phyloP scores from a whole-genome alignment of 2,329 filamentous ascomycete genomes.

The Reticulascus tulasneorum region DNA sequence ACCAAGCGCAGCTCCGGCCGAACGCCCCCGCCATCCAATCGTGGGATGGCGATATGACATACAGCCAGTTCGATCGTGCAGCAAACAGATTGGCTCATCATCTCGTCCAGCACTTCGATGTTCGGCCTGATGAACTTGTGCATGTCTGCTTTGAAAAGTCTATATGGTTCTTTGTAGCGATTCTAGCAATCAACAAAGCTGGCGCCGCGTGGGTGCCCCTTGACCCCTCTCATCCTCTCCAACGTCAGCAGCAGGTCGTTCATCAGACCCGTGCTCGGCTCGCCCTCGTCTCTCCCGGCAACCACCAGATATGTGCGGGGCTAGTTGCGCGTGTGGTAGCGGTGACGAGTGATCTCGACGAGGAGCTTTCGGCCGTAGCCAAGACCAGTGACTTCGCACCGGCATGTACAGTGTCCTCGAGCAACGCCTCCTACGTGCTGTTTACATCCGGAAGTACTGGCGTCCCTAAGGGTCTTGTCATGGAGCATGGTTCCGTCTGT shows the following conservation, averaged over 20 bases:
- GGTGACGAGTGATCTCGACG: background rate
- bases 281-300: background rate
- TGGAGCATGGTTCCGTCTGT: constrained; percentile 19
- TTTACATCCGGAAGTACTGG: constrained; percentile 52
- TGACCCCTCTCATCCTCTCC: constrained; percentile 2
- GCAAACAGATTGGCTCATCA: constrained; percentile 7
- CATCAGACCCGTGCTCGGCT: background rate
- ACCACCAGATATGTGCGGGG: background rate
- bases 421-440: constrained; percentile 31
- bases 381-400: background rate
- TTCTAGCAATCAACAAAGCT: constrained; percentile 15
- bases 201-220: constrained; percentile 12
- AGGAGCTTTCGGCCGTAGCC: background rate
- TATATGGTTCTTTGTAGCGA: constrained; percentile 11
- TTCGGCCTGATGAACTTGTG: background rate
- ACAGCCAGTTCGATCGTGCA: constrained; percentile 17
- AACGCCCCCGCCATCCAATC: constrained; percentile 16
- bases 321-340: background rate
- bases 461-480: constrained; percentile 45
- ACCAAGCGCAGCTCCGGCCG: background rate
- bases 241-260: background rate
- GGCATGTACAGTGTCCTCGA: background rate
- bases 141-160: constrained; percentile 4
- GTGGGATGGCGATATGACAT: constrained; percentile 27
- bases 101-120: constrained; percentile 1